A percentile compares a stretch with the other conserved stretches of the same genome.
Conservation (phyloP, 805 yeast species). For the Lipomyces oligophaga region DNA sequence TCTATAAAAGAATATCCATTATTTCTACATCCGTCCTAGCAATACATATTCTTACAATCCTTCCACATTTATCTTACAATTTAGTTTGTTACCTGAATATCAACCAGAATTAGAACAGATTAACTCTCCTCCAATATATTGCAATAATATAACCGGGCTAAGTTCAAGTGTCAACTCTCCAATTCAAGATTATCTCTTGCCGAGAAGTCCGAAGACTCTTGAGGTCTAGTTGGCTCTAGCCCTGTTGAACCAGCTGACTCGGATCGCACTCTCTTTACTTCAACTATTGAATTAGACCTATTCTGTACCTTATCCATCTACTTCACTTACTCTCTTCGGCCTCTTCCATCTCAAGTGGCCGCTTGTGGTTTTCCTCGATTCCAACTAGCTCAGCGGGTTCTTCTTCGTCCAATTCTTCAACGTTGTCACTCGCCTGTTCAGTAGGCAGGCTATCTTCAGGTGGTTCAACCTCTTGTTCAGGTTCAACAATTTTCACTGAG, state of each 20-base stretch:
- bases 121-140: neutral
- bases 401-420: neutral
- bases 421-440: neutral
- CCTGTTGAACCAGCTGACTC: too few relatives aligned
- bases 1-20: too few relatives aligned
- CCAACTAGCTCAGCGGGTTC: neutral
- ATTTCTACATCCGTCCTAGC: neutral
- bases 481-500: neutral
- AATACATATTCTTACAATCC: neutral
- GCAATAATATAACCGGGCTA: neutral
- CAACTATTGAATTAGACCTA: neutral
- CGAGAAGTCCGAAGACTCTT: too few relatives aligned
- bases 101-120: neutral
- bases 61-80: neutral
- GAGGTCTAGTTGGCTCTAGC: too few relatives aligned
- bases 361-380: neutral
- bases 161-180: too few relatives aligned
- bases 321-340: neutral
- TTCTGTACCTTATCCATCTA: conserved; percentile 1
- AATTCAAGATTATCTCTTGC: too few relatives aligned
- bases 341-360: too few relatives aligned
- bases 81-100: neutral
- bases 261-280: neutral
- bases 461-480: neutral
- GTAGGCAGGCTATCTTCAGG: neutral